These are phyloP conservation scores for Elaeis oleifera DNA, from an alignment of 202 grass and related monocot species.

Conservation along the genomic window DNA sequence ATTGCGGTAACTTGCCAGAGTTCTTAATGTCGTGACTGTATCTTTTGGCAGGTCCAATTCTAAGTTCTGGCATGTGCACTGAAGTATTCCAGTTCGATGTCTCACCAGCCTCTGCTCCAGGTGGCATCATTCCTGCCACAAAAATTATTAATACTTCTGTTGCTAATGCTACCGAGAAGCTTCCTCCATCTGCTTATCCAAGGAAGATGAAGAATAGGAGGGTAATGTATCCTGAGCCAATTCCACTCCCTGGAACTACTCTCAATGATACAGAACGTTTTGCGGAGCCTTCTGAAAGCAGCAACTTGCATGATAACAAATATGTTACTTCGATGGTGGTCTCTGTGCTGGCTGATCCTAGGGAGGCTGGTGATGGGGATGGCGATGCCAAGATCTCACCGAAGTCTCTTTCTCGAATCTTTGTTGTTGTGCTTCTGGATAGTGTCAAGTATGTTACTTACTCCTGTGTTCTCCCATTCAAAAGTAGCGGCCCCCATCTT, in stretches of 20 bases:
- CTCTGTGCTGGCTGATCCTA: slow-evolving; percentile 89
- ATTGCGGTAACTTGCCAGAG: no score
- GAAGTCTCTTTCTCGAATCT: slow-evolving; percentile 69
- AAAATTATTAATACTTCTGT: slow-evolving; percentile 46
- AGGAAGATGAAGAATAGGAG: slow-evolving; percentile 73
- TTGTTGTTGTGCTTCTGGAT: slow-evolving; percentile 88
- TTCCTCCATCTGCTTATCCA: slow-evolving; percentile 25
- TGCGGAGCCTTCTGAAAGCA: slow-evolving; percentile 50
- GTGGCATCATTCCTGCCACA: slow-evolving; percentile 60
- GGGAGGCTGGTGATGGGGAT: slow-evolving; percentile 70
- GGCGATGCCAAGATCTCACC: slow-evolving; percentile 54
- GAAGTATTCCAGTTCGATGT: slow-evolving; percentile 95
- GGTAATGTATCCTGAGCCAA: slow-evolving; percentile 68
- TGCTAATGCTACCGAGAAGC: slow-evolving; percentile 50
- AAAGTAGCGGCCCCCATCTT: slow-evolving; percentile 55
- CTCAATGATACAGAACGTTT: slow-evolving; percentile 51
- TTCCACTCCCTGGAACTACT: slow-evolving; percentile 69
- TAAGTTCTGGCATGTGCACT: slow-evolving; percentile 93
- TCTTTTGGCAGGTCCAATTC: slow-evolving; percentile 58
- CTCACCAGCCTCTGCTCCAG: slow-evolving; percentile 36
- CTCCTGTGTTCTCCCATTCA: slow-evolving; percentile 96
- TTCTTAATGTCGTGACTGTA: slow-evolving; percentile 23
- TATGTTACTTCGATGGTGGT: slow-evolving; percentile 63
- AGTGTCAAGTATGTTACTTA: slow-evolving; percentile 95
- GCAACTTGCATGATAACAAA: slow-evolving; percentile 59